Percentiles rank a stretch among this genome's conserved stretches.
phyloP scores from a whole-genome alignment of 73 alveolate genomes.

The Symbiodinium natans region DNA sequence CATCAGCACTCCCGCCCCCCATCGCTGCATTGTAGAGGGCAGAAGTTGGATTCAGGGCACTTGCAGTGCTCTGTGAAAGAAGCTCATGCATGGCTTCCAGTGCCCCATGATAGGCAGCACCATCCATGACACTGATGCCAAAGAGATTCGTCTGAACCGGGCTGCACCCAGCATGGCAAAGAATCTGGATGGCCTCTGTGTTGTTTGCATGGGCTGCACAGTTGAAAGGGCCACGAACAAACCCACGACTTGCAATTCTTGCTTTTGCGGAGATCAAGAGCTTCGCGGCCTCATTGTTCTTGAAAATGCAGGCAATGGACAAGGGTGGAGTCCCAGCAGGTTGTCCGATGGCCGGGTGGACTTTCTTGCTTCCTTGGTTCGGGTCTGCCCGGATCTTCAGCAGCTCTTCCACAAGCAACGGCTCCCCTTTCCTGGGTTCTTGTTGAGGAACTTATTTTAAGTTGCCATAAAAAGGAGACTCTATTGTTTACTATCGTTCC shows the following conservation, averaged over 20 bases:
- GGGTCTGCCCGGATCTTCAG: conserved; percentile 6
- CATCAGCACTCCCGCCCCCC: conserved; percentile 35
- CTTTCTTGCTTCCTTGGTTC: conserved; percentile 19
- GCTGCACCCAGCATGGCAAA: conserved; percentile 35
- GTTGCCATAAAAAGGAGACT: too few species aligned
- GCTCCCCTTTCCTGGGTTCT: neutral
- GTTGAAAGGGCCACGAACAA: neutral
- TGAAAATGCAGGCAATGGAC: conserved; percentile 6
- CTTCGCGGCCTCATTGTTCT: conserved; percentile 20
- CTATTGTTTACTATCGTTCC: too few species aligned
- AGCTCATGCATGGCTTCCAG: conserved; percentile 28
- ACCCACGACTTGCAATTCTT: neutral
- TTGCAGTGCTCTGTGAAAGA: neutral
- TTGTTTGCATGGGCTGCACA: conserved; percentile 20
- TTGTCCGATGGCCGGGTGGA: conserved; percentile 11
- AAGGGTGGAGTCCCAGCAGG: neutral
- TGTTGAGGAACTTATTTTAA: too few species aligned
- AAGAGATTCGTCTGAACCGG: neutral
- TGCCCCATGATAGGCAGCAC: conserved; percentile 15
- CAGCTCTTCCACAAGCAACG: neutral
- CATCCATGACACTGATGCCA: neutral
- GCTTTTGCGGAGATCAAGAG: neutral
- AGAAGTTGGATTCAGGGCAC: neutral
- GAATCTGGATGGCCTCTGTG: conserved; percentile 28
- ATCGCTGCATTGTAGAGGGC: neutral